Evolutionary conservation across 2,329 filamentous ascomycete genomes (phyloP), one percentile per base, ranked within the genome.

Genomic region (Aureobasidium sp.): DNA sequence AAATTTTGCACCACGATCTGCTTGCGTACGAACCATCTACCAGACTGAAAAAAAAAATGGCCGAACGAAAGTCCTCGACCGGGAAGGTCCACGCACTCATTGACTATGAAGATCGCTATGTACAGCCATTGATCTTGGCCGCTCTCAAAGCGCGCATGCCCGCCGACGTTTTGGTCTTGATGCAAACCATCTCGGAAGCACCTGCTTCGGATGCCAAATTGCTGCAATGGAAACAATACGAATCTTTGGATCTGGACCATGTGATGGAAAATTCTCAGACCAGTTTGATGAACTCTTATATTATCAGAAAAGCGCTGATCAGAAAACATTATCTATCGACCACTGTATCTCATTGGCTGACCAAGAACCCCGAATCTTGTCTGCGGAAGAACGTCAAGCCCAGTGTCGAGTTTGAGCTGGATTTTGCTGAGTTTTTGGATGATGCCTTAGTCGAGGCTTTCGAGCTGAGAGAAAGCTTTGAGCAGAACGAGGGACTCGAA

Each of bases 361-460:
- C 87, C 42, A 99, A 99, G 74, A 82, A 94, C 68, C 91, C 93
- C 0, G 75, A 80, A 0, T 90, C 87, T 11, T 74, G 87, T 5
- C 79, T 99, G 14, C 81, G 78, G 63, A 77, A 78, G 1, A 88
- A 94, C 70, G 84, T 96, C 61, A 89, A 90, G 72, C 84, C 87
- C 1, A 86, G 86, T 47, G 90, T 95, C 65, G 85, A 90, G 45
- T 96, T 99, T 68, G 94, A 99, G 75, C 82, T 99, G 8, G 94
- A 99, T 74, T 99, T 94, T 72, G 91, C 92, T 1, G 94, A 99
- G 77, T 99, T 97, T 70, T 78, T 99, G 15, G 94, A 97, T 66
- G 94, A 99, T 68, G 90, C 94, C 0, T 78, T 99, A 8, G 81
- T 96, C 1, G 94, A 99, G 73, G 72, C 72, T 1, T 97, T 88